phyloP scores from a whole-genome alignment of 345 rosid genomes.

The Eucalyptus regnans region DNA sequence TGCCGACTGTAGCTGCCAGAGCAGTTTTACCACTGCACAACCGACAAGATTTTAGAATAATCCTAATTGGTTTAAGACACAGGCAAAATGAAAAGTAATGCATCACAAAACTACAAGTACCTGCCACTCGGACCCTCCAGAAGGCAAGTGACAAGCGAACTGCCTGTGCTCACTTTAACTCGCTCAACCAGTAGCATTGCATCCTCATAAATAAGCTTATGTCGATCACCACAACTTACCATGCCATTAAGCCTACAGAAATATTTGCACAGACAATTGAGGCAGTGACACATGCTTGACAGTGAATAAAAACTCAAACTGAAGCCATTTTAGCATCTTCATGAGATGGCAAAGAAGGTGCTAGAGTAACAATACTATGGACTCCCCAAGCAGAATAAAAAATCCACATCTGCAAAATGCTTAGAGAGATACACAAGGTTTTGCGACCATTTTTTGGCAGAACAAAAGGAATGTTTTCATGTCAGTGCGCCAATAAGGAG shows the following conservation, averaged over 20 bases:
- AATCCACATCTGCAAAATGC: too few relatives aligned
- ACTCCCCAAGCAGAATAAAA: neutral
- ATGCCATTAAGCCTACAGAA: conserved; percentile 68
- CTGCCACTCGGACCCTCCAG: conserved; percentile 94
- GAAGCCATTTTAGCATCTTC: neutral
- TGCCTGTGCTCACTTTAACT: conserved; percentile 54
- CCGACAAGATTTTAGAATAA: neutral
- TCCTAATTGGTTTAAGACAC: neutral
- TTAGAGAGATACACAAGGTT: too few relatives aligned
- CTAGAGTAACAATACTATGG: neutral
- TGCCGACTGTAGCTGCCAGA: conserved; percentile 82
- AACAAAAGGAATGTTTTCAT: too few relatives aligned
- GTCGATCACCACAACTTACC: conserved; percentile 72
- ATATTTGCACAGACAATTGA: neutral
- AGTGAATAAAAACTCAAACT: neutral
- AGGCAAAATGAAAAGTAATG: neutral
- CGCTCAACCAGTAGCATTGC: conserved; percentile 73
- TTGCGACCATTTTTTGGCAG: too few relatives aligned
- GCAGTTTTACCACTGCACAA: conserved; percentile 94
- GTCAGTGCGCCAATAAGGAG: neutral
- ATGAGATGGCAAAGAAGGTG: neutral
- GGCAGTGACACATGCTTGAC: neutral
- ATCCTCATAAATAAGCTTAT: conserved; percentile 65
- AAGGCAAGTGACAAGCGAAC: conserved; percentile 87
- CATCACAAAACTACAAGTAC: conserved; percentile 1